Conservation (phyloP, 306 rosid genomes). For the Quercus rubra region DNA sequence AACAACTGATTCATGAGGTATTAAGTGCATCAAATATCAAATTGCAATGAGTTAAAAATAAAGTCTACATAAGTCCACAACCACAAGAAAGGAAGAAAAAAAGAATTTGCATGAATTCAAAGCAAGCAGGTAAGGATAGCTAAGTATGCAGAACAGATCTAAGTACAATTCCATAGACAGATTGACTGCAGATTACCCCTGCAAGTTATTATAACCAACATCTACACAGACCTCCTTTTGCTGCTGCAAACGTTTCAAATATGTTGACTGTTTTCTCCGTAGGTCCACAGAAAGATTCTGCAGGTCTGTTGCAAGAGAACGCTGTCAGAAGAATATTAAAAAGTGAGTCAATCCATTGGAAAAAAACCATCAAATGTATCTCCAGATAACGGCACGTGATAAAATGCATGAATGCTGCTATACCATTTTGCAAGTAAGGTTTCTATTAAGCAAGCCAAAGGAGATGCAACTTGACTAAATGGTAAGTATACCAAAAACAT, state of each 20-base stretch:
- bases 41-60: background rate
- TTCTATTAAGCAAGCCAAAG: background rate
- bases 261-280: conserved; percentile 65
- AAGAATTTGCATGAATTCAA: background rate
- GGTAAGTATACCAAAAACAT: background rate
- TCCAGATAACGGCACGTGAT: background rate
- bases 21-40: background rate
- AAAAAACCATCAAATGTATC: background rate
- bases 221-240: conserved; percentile 55
- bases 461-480: background rate
- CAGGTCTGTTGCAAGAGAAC: conserved; percentile 83
- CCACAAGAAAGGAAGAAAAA: background rate
- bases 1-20: background rate
- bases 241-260: conserved; percentile 66
- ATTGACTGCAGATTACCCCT: background rate
- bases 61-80: background rate
- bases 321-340: conserved; percentile 48
- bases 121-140: conserved; percentile 2
- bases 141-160: conserved; percentile 4
- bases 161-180: background rate
- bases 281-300: conserved; percentile 75
- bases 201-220: background rate
- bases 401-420: background rate
- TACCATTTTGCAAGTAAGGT: background rate
- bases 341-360: conserved; percentile 22